Evolutionary conservation across 306 rosid species (phyloP).

Genomic region (Prinsepia uniflora): DNA sequence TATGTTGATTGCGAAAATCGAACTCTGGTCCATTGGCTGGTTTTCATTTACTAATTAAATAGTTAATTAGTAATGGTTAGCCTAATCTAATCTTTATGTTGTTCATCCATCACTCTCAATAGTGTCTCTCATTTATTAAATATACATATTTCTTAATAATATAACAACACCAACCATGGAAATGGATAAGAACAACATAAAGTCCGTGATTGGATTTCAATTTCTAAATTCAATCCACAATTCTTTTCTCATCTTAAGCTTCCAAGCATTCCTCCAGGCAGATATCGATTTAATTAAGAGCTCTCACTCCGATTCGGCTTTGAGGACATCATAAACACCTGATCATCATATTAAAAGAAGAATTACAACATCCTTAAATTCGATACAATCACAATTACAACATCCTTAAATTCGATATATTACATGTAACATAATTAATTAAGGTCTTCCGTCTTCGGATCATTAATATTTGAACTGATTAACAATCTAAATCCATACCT

Average conservation of each 20-base stretch:
- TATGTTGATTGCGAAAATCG: no score
- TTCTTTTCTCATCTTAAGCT: no score
- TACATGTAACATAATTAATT: neutral
- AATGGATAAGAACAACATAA: neutral
- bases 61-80: no score
- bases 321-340: slow-evolving; percentile 32
- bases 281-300: slow-evolving; percentile 18
- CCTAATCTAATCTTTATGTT: no score
- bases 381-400: neutral
- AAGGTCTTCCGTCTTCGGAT: neutral
- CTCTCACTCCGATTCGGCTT: slow-evolving; percentile 56
- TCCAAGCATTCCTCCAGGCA: neutral
- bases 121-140: no score
- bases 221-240: neutral
- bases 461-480: neutral
- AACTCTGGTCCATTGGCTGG: no score
- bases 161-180: neutral
- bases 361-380: no score
- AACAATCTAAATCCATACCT: slow-evolving; percentile 27
- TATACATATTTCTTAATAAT: no score
- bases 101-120: no score
- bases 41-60: no score
- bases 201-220: neutral
- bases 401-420: neutral
- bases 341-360: neutral